Conservation (phyloP, 2,329 filamentous ascomycete genomes). For the Sarocladium strictum region DNA sequence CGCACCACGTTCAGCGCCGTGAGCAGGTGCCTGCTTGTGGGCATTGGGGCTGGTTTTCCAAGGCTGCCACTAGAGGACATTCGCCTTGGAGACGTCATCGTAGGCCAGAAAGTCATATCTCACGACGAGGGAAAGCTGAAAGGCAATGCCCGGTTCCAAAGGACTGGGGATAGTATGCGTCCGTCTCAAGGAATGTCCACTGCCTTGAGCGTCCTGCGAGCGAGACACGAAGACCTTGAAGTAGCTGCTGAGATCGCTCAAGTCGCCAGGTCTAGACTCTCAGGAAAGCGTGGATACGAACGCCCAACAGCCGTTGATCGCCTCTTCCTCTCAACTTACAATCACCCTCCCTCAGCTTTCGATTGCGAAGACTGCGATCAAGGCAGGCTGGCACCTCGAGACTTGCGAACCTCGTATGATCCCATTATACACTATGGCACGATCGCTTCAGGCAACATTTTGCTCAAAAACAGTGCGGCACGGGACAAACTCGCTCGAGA, state of each 20-base stretch:
- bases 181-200: background rate
- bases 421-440: conserved; percentile 12
- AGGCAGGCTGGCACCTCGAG: background rate
- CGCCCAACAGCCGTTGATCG: background rate
- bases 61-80: conserved; percentile 12
- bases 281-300: background rate
- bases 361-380: conserved; percentile 8
- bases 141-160: background rate
- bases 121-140: conserved; percentile 17
- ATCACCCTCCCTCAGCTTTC: background rate
- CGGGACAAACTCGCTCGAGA: conserved; percentile 10
- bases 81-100: conserved; percentile 18
- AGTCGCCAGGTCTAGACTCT: background rate
- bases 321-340: conserved; percentile 2
- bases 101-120: conserved; percentile 16
- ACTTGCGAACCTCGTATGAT: background rate
- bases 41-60: conserved; percentile 22
- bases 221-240: background rate
- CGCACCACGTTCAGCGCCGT: conserved; percentile 12
- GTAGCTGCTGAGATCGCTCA: background rate
- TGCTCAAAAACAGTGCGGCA: conserved; percentile 10
- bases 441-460: conserved; percentile 10
- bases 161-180: conserved; percentile 1
- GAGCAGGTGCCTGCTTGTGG: conserved; percentile 16
- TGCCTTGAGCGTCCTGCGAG: background rate